Conservation (phyloP, 208 protist species). For the Trichomonas vaginalis region DNA sequence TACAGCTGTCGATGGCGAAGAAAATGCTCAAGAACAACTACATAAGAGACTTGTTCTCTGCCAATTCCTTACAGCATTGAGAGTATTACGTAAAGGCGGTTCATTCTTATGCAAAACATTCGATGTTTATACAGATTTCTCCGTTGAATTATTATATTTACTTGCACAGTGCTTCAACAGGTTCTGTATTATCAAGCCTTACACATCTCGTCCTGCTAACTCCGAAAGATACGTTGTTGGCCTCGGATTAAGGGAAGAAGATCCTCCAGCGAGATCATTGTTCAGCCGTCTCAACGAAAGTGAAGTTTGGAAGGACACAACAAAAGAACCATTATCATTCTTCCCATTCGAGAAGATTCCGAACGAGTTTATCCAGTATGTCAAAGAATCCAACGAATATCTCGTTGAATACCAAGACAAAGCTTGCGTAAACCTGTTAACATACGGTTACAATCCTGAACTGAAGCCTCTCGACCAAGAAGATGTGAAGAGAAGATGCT, state of each 20-base stretch:
- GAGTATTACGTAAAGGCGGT: background rate
- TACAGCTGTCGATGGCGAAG: background rate
- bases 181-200: slow-evolving; percentile 5
- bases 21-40: slow-evolving; percentile 16
- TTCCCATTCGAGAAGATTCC: background rate
- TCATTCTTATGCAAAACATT: slow-evolving; percentile 7
- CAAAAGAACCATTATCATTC: background rate
- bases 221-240: background rate
- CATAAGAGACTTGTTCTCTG: background rate
- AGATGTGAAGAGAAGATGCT: background rate
- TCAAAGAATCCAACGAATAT: background rate
- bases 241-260: background rate
- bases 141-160: background rate
- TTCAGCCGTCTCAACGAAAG: too few species aligned
- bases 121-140: background rate
- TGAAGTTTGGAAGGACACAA: background rate
- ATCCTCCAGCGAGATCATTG: background rate
- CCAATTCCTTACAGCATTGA: background rate
- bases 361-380: background rate
- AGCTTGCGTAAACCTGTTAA: background rate
- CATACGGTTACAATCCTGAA: background rate
- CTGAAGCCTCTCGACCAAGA: background rate
- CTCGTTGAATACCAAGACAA: background rate
- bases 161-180: background rate
- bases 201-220: slow-evolving; percentile 15